phyloP scores from a whole-genome alignment of 2,329 filamentous ascomycete species.

The Colletotrichum cereale region DNA sequence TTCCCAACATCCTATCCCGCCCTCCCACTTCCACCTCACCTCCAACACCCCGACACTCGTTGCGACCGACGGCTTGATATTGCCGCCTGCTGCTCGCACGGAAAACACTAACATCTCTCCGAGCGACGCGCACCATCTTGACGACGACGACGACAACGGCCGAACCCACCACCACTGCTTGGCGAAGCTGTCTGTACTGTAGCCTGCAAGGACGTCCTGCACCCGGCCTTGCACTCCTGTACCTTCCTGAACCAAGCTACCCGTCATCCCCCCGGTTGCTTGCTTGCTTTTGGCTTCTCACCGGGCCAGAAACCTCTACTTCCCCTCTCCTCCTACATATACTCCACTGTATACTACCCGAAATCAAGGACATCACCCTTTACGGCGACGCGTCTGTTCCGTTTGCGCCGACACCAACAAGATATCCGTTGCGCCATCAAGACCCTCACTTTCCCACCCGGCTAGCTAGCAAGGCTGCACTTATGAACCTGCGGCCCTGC shows the following conservation, averaged over 20 bases:
- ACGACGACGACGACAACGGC: background rate
- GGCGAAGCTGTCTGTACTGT: slow-evolving; percentile 49
- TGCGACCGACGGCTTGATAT: slow-evolving; percentile 29
- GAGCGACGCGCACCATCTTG: slow-evolving; percentile 17
- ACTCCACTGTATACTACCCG: slow-evolving; percentile 7
- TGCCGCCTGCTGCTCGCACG: slow-evolving; percentile 13
- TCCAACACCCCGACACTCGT: slow-evolving; percentile 29
- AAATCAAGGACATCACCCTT: background rate
- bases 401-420: slow-evolving; percentile 30
- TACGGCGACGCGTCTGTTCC: slow-evolving; percentile 20
- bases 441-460: slow-evolving; percentile 12
- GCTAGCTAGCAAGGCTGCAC: slow-evolving; percentile 43
- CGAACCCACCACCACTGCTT: slow-evolving; percentile 1
- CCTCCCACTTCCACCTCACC: slow-evolving; percentile 14
- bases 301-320: background rate
- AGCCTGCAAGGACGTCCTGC: slow-evolving; percentile 53
- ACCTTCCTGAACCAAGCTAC: slow-evolving; percentile 39
- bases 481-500: slow-evolving; percentile 66
- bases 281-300: slow-evolving; percentile 15
- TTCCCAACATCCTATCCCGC: slow-evolving; percentile 36
- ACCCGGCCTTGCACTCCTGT: slow-evolving; percentile 52
- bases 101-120: background rate
- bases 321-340: background rate
- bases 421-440: slow-evolving; percentile 29
- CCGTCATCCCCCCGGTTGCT: slow-evolving; percentile 14